Base-by-base conservation (phyloP, 331 rosid species). In the Pyracantha coccinea region DNA sequence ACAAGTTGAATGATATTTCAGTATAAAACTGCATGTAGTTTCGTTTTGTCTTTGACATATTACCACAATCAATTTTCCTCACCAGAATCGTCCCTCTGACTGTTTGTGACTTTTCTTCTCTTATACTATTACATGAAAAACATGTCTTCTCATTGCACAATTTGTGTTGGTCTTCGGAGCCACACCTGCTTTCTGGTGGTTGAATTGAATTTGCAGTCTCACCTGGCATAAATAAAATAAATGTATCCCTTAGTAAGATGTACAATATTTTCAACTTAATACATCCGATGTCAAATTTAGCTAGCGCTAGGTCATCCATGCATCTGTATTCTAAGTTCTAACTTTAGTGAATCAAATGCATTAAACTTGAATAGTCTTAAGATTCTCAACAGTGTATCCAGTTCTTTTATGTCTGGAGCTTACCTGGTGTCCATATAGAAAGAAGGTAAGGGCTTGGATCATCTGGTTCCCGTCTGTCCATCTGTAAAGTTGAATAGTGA, bases 351-450 rank as follows among this genome's bases (percentile, higher is more conserved):
- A 5, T 69, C 28, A 16, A 19, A 62, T 21, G 13, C 44, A 35
- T 75, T 62, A 66, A 69, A 69, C 7, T 41, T 5, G 15, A 57
- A 20, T 63, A 32, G 16, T 66, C 27, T 72, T 61, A 67, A 66
- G 47, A 5, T 47, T 33, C 47, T 72, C 44, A 67, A 59, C 59
- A 8, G 20, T 66, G 27, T 52, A 66, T 61, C 66, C 35, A 20
- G 21, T 55, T 58, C 20, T 50, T 47, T 78, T 63, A 4, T 77
- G 47, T 73, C 55, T 75, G 31, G 29, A 44, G 72, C 84, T 71
- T 84, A 94, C 99, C 97, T 81, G 99, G 99, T 68, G 92, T 85
- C 97, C 99, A 94, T 87, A 92, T 90, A 57, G 97, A 97, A 82
- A 94, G 97, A 84, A 92, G 97, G 71, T 94, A 94, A 19, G 97